phyloP scores from a whole-genome alignment of 73 alveolate species.

The Uronychia binucleata region DNA sequence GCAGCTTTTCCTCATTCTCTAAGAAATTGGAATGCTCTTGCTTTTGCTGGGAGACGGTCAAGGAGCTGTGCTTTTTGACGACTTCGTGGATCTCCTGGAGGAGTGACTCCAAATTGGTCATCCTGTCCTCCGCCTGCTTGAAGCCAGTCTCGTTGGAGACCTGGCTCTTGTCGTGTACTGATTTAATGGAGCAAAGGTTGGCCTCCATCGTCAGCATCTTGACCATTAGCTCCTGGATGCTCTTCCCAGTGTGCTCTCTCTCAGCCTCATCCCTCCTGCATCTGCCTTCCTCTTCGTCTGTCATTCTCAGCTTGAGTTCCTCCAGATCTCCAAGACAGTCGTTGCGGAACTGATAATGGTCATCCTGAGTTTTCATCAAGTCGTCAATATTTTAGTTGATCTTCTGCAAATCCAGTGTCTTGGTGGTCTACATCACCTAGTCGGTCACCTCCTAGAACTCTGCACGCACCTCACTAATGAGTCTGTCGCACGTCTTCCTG shows the following conservation, averaged over 20 bases:
- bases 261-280: too few relatives aligned
- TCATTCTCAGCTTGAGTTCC: too few relatives aligned
- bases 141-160: background rate
- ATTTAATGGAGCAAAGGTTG: background rate
- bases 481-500: slow-evolving; percentile 1
- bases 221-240: background rate
- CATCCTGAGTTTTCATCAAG: background rate
- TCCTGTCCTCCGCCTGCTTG: background rate
- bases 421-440: background rate
- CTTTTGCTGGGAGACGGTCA: background rate
- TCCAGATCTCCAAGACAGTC: too few relatives aligned
- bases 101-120: background rate
- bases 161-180: background rate
- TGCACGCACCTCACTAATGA: background rate
- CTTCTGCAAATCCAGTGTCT: background rate
- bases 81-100: slow-evolving; percentile 11
- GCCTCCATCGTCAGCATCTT: background rate
- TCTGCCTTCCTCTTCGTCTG: too few relatives aligned
- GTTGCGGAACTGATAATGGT: background rate
- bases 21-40: background rate
- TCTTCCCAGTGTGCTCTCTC: background rate
- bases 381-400: background rate
- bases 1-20: background rate
- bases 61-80: slow-evolving; percentile 4
- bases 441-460: background rate